Conservation (phyloP, 441 rosid species). For the Jatropha podagrica region DNA sequence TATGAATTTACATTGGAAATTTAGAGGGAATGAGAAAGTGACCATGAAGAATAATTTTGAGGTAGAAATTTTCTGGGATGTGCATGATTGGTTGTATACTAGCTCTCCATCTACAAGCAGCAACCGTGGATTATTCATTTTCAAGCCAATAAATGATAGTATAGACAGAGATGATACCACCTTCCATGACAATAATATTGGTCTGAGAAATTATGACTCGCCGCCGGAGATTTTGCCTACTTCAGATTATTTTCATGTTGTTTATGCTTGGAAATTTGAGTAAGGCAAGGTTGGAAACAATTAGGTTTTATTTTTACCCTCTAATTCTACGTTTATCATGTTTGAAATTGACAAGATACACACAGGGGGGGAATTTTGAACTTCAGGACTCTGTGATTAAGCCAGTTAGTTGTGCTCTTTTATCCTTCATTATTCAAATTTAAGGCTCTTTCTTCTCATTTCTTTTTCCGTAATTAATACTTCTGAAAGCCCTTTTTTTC, state of each 20-base stretch:
- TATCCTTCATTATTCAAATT: background rate
- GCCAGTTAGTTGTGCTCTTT: background rate
- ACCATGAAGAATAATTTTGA: slow-evolving; percentile 33
- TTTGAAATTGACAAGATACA: too few species aligned
- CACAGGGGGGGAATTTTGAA: too few species aligned
- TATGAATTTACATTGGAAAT: slow-evolving; percentile 73
- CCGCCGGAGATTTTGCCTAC: slow-evolving; percentile 21
- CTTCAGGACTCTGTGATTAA: too few species aligned
- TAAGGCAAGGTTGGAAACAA: slow-evolving; percentile 1
- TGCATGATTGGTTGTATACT: slow-evolving; percentile 78
- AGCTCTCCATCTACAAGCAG: slow-evolving; percentile 30
- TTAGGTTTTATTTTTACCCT: background rate
- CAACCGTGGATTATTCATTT: slow-evolving; percentile 53
- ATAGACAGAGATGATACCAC: background rate
- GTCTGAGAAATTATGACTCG: slow-evolving; percentile 12
- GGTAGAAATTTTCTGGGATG: slow-evolving; percentile 72
- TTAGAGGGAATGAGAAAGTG: slow-evolving; percentile 74
- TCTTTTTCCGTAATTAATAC: background rate
- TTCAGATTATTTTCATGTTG: slow-evolving; percentile 50
- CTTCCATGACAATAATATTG: slow-evolving; percentile 1
- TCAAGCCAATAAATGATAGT: slow-evolving; percentile 38
- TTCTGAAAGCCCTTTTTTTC: background rate
- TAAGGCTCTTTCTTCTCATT: background rate
- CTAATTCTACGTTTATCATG: background rate
- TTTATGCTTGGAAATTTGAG: slow-evolving; percentile 63